Base-by-base conservation (phyloP, 1,284 basidiomycete genomes). In the Cutaneotrichosporon sp. region DNA sequence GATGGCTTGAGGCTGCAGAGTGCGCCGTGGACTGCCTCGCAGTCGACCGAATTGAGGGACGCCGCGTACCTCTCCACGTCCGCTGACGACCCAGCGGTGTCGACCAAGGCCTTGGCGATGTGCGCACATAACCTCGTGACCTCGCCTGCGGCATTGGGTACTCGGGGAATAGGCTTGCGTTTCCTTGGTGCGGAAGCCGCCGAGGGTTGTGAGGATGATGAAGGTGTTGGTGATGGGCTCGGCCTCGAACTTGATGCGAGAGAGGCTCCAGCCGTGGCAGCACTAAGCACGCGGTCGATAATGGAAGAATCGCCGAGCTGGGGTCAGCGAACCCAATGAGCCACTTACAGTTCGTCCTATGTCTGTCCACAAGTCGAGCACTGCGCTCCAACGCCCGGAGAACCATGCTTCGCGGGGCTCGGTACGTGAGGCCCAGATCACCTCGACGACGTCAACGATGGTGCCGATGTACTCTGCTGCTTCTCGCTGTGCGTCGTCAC, bases 301-400 rank as follows among this genome's bases (percentile, higher is more conserved):
- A 72, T 69, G 8, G 26, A 40, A 0, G 69, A 63, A 52, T 78
- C 74, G 9, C 66, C 71, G 14, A 77, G 70, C 75, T 77, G 62
- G 16, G 3, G 46, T 69, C 64, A 70, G 66, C 42, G 14, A 22
- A n/a, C 8, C 13, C 4, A 9, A 5, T 6, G 7, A 5, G 69
- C 11, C 21, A 56, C 76, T 63, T 58, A 81, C 79, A 57, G 70
- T 72, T 53, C 76, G 69, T 0, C 73, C 76, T 1, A 80, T 46
- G 14, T 70, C 72, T 9, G 76, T 68, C 80, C 79, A 80, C 26
- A 78, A 58, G 46, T 81, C 76, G 16, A 77, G 60, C 3, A 65
- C 72, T 2, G 68, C 58, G 71, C 75, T 76, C 52, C 70, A 71
- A 32, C 67, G 66, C 0, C 75, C 75, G 4, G 46, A 55, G 31